Conservation (phyloP, 306 rosid genomes). For the Calophaca sinica region DNA sequence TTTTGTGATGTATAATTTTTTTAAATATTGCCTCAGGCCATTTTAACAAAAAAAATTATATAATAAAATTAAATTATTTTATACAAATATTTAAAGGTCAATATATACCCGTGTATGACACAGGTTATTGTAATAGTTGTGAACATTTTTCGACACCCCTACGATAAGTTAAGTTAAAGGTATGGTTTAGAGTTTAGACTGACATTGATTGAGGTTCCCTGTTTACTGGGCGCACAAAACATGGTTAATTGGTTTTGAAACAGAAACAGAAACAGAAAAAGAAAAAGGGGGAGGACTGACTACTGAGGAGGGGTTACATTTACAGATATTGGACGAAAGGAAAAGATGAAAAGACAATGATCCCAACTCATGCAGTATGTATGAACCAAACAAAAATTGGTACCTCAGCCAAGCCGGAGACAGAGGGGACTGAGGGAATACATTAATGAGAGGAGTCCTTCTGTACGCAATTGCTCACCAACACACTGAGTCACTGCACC, state of each 20-base stretch:
- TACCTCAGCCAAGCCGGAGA: background rate
- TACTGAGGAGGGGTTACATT: no score
- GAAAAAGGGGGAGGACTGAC: no score
- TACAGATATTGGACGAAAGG: background rate
- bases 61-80: no score
- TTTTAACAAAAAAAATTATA: no score
- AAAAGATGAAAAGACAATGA: slow-evolving; percentile 48
- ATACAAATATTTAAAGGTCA: no score
- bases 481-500: slow-evolving; percentile 64
- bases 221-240: background rate
- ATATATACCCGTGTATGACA: no score
- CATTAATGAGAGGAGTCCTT: slow-evolving; percentile 54
- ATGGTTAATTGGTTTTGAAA: slow-evolving; percentile 17
- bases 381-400: slow-evolving; percentile 14
- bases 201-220: slow-evolving; percentile 9
- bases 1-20: no score
- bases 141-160: background rate
- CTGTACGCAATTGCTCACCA: slow-evolving; percentile 77
- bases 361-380: slow-evolving; percentile 8
- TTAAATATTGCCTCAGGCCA: no score
- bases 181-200: background rate
- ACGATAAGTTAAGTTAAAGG: background rate
- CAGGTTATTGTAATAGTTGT: no score
- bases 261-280: background rate
- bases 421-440: slow-evolving; percentile 22